Evolutionary conservation across 768 basidiomycete species (phyloP).

Genomic region (Neoboletus subvelutipes): DNA sequence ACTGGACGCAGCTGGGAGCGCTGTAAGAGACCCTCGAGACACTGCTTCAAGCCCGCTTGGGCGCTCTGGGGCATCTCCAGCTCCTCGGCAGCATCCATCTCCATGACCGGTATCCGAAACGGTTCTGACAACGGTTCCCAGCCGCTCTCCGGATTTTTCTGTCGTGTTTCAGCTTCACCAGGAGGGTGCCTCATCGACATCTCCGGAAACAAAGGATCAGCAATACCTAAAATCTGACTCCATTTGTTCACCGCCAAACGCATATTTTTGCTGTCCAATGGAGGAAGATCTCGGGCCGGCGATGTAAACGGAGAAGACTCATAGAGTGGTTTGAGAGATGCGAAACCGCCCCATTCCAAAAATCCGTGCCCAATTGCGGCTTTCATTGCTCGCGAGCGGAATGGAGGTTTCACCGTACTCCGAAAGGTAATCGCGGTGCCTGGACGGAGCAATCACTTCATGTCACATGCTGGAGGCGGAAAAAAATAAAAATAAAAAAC

Average conservation of each 20-base stretch:
- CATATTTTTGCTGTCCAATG: slow-evolving; percentile 28
- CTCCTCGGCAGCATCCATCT: neutral
- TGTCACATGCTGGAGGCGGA: neutral
- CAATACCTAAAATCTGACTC: slow-evolving; percentile 33
- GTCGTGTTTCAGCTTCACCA: slow-evolving; percentile 1
- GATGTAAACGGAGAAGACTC: slow-evolving; percentile 28
- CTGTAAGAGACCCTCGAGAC: slow-evolving; percentile 21
- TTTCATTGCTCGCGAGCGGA: slow-evolving; percentile 31
- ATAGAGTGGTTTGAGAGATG: slow-evolving; percentile 30
- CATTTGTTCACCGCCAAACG: slow-evolving; percentile 34
- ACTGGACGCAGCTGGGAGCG: slow-evolving; percentile 4
- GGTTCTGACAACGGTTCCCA: slow-evolving; percentile 31
- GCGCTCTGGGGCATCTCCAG: slow-evolving; percentile 3
- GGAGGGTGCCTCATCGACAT: slow-evolving; percentile 21
- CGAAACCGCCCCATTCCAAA: slow-evolving; percentile 34
- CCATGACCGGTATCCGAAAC: slow-evolving; percentile 1
- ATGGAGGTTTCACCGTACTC: slow-evolving; percentile 22
- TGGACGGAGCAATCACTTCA: slow-evolving; percentile 4
- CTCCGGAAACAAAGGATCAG: slow-evolving; percentile 34
- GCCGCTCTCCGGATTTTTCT: neutral
- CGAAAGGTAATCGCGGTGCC: slow-evolving; percentile 23
- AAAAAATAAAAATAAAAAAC: slow-evolving; percentile 9
- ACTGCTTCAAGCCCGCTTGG: slow-evolving; percentile 23
- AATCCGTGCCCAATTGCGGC: slow-evolving; percentile 32
- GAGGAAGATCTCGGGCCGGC: slow-evolving; percentile 10